Evolutionary conservation across 1,284 basidiomycete species (phyloP).

Genomic region (Pascua sp.): DNA sequence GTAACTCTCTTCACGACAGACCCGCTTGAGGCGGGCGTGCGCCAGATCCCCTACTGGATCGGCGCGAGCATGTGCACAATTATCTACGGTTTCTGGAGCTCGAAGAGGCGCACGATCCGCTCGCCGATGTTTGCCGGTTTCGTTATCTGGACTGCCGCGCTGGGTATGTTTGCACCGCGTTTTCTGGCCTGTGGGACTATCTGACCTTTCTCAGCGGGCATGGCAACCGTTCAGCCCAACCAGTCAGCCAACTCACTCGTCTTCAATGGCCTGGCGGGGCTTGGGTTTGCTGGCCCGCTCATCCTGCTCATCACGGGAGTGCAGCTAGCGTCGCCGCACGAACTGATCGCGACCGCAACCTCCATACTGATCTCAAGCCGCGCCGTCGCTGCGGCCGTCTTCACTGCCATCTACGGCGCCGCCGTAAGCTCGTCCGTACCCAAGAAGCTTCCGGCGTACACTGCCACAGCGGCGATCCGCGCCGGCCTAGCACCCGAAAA

Average conservation of each 20-base stretch:
- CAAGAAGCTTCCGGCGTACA: slow-evolving; percentile 13
- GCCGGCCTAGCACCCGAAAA: slow-evolving; percentile 11
- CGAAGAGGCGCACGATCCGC: slow-evolving; percentile 8
- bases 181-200: no score
- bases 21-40: slow-evolving; percentile 1
- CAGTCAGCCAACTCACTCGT: background rate
- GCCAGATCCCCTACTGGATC: slow-evolving; percentile 10
- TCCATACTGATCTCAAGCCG: slow-evolving; percentile 13
- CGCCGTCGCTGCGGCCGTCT: slow-evolving; percentile 12
- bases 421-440: slow-evolving; percentile 1
- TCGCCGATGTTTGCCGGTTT: slow-evolving; percentile 12
- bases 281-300: slow-evolving; percentile 19
- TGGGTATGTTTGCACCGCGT: no score
- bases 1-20: slow-evolving; percentile 8
- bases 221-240: slow-evolving; percentile 11
- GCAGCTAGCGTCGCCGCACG: slow-evolving; percentile 18
- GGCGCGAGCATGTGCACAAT: slow-evolving; percentile 3
- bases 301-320: slow-evolving; percentile 19
- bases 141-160: slow-evolving; percentile 8
- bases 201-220: no score
- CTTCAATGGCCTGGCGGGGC: slow-evolving; percentile 13
- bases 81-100: slow-evolving; percentile 11
- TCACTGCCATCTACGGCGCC: slow-evolving; percentile 18
- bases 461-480: slow-evolving; percentile 10
- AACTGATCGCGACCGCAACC: slow-evolving; percentile 20